Evolutionary conservation across 345 rosid genomes (phyloP).

Genomic region (Eucalyptus tenuipes): DNA sequence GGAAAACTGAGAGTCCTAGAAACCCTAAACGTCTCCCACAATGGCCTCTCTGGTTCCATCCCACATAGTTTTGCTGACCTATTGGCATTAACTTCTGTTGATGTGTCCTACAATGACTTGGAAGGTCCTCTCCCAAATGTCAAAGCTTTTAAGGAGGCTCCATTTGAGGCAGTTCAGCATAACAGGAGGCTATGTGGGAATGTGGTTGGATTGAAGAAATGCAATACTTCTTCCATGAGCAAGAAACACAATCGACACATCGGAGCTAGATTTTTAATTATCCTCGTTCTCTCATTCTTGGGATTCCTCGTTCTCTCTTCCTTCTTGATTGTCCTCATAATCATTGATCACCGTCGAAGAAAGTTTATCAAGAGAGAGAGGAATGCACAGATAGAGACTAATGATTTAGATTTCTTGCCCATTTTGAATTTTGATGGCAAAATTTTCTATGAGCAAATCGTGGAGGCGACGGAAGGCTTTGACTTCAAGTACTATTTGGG

Average conservation of each 20-base stretch:
- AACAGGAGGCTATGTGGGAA: constrained; percentile 5
- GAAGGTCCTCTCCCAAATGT: neutral
- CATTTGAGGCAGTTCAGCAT: neutral
- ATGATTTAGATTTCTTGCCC: neutral
- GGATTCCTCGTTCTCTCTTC: neutral
- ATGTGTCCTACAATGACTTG: constrained; percentile 1
- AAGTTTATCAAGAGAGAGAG: neutral
- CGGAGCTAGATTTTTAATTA: neutral
- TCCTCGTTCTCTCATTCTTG: neutral
- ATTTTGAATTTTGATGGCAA: constrained; percentile 1
- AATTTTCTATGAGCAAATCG: neutral
- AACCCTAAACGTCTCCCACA: constrained; percentile 5
- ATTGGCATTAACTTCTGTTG: neutral
- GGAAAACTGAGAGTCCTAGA: neutral
- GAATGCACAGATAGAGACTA: neutral
- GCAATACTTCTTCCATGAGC: neutral
- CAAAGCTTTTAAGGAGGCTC: neutral
- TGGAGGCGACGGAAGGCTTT: neutral
- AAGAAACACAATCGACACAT: neutral
- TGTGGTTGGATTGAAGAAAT: neutral
- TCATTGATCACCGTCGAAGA: neutral
- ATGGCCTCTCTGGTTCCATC: constrained; percentile 1
- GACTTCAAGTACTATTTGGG: neutral
- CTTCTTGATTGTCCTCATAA: neutral
- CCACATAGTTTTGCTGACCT: neutral